Evolutionary conservation across 805 yeast genomes (phyloP), one percentile per base, ranked within the genome.

Genomic region (Pichia occidentalis): DNA sequence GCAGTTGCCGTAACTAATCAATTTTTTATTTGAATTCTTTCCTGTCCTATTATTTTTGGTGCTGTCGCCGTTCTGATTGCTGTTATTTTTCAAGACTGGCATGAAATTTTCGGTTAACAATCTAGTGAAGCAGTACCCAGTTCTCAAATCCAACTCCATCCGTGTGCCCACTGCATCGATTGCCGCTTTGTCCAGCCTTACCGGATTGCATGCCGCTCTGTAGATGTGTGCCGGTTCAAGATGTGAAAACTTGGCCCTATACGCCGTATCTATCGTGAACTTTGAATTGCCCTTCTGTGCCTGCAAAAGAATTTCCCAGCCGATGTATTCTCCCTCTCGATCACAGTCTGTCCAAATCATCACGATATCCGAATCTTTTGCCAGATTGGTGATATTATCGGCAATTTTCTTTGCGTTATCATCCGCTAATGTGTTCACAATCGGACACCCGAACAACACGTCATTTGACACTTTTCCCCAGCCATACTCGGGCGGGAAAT

Each of bases 291-390:
- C 64, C 44, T 65, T 67, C 34, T 56, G 54, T 0, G 95, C 96
- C n/a, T 78, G 80, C 37, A 77, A 69, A 24, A 75, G 68, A 12
- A 94, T 76, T 51, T 88, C 95, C 63, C 70, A 76, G 0, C 97
- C 97, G 40, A 88, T 88, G 57, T 77, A 82, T 57, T 88, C 97
- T 2, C 97, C 97, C 56, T 88, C 97, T 25, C 97, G 67, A 68
- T 88, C 97, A 61, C 98, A 92, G 69, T 92, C 99, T 1, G 98
- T 92, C 97, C 98, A 92, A 7, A 92, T 85, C 84, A 86, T 85
- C 38, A 92, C 61, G 27, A 64, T 63, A 36, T 76, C 73, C 5
- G 85, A 73, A 14, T 52, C 52, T 28, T 78, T 57, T 4, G 87
- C 83, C 53, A 86, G 86, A 4, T 58, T 58, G 22, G 70, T 57